Percentiles rank a stretch among this genome's conserved stretches.
phyloP scores from a whole-genome alignment of 176 grass and related monocot genomes.

The Leersia perrieri region DNA sequence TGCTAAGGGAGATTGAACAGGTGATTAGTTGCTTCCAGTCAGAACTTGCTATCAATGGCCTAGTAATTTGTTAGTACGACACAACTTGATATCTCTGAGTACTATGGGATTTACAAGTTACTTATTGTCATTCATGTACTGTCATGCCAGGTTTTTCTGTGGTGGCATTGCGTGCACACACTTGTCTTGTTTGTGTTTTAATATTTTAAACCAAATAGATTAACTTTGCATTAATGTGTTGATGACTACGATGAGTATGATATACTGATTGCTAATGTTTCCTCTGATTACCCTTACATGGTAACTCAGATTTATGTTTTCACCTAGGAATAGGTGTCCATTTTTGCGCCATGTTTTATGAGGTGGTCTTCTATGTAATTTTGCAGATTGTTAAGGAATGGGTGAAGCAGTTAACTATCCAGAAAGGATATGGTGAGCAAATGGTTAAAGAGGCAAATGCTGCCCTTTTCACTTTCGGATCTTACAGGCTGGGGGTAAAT shows the following conservation, averaged over 20 bases:
- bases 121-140: background rate
- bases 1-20: conserved; percentile 69
- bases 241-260: background rate
- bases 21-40: conserved; percentile 26
- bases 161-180: background rate
- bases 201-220: background rate
- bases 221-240: background rate
- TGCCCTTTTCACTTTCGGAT: conserved; percentile 90
- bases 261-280: background rate
- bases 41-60: background rate
- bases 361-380: background rate
- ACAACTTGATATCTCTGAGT: conserved; percentile 2
- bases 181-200: background rate
- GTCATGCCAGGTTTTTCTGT: background rate
- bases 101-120: background rate
- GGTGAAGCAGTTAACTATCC: conserved; percentile 73
- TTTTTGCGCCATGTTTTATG: background rate
- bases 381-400: conserved; percentile 80
- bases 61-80: background rate
- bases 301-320: background rate
- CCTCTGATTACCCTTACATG: background rate
- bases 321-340: background rate
- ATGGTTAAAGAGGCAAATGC: conserved; percentile 91
- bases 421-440: conserved; percentile 76
- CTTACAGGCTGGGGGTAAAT: conserved; percentile 89